Base-by-base conservation (phyloP, 2,329 filamentous ascomycete species). In the Colletotrichum spaethianum region DNA sequence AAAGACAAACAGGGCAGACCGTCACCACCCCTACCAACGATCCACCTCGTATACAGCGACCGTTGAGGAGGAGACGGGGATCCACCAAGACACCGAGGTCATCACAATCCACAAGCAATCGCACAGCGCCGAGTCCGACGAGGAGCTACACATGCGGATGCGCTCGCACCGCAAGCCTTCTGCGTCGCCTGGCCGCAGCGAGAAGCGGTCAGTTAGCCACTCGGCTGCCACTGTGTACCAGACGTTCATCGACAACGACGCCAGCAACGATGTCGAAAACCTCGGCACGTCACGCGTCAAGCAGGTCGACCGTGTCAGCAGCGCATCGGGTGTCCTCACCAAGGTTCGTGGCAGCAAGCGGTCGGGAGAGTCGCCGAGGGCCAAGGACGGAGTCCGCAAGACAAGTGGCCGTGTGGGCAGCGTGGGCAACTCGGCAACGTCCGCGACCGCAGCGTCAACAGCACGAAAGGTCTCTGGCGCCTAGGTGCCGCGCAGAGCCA, bases 131-230 rank as follows among this genome's bases (percentile, higher is more conserved):
- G 93, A 96, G 79, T 93, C 92, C 26, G 95, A 98, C 73, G 94
- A 97, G 78, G 94, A 98, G 80, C 89, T 90, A 77, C 93, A 95
- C 78, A 83, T 97, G 56, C 92, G 94, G 61, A 91, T 94, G 87
- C 89, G 89, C 75, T 89, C 90, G 70, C 90, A 86, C 77, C 92
- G 88, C 76, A 93, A 92, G 83, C 85, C 84, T 48, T 93, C 88
- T 26, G 89, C 88, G 75, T 93, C 88, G 66, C 93, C 88, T 42
- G 89, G 84, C 70, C 87, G 86, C 77, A 87, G 80, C 61, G 90
- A 91, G 69, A 93, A 91, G 83, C 88, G 94, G 59, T 93, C 94
- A 0, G 89, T 93, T 68, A 95, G 93, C 81, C 93, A 94, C 81
- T 93, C 92, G 3, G 92, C 93, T 16, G 93, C 93, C 0, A 92